These are phyloP conservation scores for Russula virescens DNA, from an alignment of 768 basidiomycete genomes.

Conservation along the genomic window DNA sequence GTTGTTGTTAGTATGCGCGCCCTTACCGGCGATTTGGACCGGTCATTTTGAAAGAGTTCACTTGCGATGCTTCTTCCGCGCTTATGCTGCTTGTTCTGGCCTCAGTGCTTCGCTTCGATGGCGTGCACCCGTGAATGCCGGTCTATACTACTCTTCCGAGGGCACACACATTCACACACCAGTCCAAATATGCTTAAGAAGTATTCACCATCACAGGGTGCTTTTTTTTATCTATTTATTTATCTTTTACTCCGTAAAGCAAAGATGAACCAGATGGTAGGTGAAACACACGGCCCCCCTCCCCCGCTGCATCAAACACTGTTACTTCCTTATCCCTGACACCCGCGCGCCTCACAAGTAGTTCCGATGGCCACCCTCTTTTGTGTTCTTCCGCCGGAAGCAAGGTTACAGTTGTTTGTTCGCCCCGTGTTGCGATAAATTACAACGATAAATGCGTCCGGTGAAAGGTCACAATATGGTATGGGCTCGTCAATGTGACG, in stretches of 20 bases:
- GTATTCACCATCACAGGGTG: background rate
- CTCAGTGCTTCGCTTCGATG: background rate
- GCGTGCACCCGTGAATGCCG: constrained; percentile 4
- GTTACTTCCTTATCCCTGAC: too few relatives aligned
- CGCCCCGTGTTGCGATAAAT: background rate
- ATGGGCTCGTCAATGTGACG: too few relatives aligned
- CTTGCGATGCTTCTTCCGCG: background rate
- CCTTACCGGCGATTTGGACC: background rate
- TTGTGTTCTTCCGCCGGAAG: background rate
- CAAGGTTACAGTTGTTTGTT: too few relatives aligned
- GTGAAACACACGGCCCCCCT: background rate
- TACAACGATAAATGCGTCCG: too few relatives aligned
- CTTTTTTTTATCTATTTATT: background rate
- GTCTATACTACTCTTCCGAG: background rate
- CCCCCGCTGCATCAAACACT: background rate
- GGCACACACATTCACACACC: background rate
- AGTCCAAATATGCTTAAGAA: background rate
- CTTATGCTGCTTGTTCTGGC: background rate
- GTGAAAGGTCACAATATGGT: too few relatives aligned
- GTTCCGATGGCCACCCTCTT: background rate
- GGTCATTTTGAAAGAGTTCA: background rate
- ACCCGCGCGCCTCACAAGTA: background rate
- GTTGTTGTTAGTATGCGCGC: background rate
- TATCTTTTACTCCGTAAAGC: constrained; percentile 12
- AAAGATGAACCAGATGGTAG: background rate